These are phyloP conservation scores for Barnettozyma salicaria DNA, from an alignment of 805 yeast genomes.

Conservation along the genomic window DNA sequence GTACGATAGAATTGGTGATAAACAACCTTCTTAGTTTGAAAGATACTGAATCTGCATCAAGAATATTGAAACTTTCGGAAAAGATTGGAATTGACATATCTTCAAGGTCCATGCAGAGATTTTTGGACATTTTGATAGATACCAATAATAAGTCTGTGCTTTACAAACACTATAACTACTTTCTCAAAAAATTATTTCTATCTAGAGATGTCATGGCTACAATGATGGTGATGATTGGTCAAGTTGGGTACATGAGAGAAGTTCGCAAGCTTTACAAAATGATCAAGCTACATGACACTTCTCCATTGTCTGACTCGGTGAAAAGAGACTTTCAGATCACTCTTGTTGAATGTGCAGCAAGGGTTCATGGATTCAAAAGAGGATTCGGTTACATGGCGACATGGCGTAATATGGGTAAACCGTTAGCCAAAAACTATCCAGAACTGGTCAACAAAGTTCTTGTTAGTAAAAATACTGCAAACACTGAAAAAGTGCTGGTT, in stretches of 20 bases:
- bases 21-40: conserved; percentile 9
- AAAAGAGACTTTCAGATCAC: conserved; percentile 4
- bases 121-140: conserved; percentile 12
- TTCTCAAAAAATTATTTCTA: conserved; percentile 11
- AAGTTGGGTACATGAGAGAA: conserved; percentile 8
- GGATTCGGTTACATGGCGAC: conserved; percentile 9
- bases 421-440: conserved; percentile 17
- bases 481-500: too few species aligned
- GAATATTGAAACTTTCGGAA: conserved; percentile 5
- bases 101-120: conserved; percentile 13
- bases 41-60: conserved; percentile 8
- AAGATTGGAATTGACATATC: conserved; percentile 6
- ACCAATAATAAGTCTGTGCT: conserved; percentile 6
- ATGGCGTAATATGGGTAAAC: too few species aligned
- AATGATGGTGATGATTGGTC: conserved; percentile 11
- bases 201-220: conserved; percentile 15
- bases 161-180: conserved; percentile 4
- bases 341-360: conserved; percentile 10
- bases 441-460: conserved; percentile 8
- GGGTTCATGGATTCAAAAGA: conserved; percentile 7
- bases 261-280: conserved; percentile 11
- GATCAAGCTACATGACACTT: too few species aligned
- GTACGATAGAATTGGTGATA: conserved; percentile 15
- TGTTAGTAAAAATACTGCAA: conserved; percentile 9
- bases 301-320: too few species aligned